A percentile compares a stretch with the other conserved stretches of the same genome.
Conservation (phyloP, 78 protist genomes). For the Paulinella micropora region DNA sequence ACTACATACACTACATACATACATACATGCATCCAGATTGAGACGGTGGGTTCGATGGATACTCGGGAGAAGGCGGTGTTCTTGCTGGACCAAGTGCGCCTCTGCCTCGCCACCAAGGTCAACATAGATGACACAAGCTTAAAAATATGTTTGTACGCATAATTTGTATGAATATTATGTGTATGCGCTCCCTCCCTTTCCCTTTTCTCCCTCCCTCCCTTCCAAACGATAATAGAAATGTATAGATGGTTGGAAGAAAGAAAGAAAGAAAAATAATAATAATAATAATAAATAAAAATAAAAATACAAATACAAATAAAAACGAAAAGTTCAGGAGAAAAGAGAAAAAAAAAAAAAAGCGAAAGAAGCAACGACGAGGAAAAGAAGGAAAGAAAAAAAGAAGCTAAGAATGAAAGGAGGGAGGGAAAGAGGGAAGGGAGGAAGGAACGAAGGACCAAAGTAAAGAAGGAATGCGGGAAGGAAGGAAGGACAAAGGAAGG, state of each 20-base stretch:
- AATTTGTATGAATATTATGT: too few species aligned
- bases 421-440: background rate
- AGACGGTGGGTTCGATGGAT: conserved; percentile 61
- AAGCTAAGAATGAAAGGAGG: background rate
- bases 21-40: too few species aligned
- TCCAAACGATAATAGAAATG: too few species aligned
- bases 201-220: too few species aligned
- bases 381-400: background rate
- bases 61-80: conserved; percentile 51
- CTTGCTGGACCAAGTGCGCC: conserved; percentile 48
- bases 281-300: background rate
- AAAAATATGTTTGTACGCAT: too few species aligned
- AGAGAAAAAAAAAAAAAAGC: background rate
- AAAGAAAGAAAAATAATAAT: background rate
- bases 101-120: background rate
- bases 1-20: too few species aligned
- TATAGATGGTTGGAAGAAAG: background rate
- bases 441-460: background rate
- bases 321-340: background rate
- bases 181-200: too few species aligned
- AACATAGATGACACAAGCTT: too few species aligned
- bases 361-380: background rate
- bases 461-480: background rate
- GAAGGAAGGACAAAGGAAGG: background rate
- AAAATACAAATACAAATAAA: background rate